Evolutionary conservation across 208 protist genomes (phyloP).

Genomic region (Vickermania ingenoplastis): DNA sequence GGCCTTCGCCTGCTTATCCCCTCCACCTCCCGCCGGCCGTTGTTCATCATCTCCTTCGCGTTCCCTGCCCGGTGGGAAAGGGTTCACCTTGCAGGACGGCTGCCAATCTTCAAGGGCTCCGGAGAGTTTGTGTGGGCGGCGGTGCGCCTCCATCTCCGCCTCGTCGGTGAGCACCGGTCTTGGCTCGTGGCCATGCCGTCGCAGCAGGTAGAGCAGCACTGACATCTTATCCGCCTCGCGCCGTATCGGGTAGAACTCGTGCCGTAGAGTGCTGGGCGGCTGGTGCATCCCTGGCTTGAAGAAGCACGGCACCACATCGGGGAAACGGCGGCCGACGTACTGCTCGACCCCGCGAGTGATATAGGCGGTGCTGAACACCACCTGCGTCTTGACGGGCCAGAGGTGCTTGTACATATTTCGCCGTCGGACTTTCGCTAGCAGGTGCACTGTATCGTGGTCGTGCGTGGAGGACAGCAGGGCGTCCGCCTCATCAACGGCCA

Average conservation of each 20-base stretch:
- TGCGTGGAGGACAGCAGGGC: constrained; percentile 60
- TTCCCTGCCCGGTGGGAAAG: too few species aligned
- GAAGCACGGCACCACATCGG: constrained; percentile 45
- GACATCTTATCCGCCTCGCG: constrained; percentile 59
- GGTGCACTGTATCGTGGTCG: constrained; percentile 67
- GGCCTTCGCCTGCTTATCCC: neutral
- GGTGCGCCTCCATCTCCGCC: constrained; percentile 28
- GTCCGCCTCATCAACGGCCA: constrained; percentile 83
- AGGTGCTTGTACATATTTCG: constrained; percentile 70
- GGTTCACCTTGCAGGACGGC: too few species aligned
- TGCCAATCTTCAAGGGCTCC: constrained; percentile 39
- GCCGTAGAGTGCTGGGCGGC: constrained; percentile 28
- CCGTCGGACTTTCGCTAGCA: constrained; percentile 66
- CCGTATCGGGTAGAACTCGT: constrained; percentile 55
- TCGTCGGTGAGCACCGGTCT: constrained; percentile 33
- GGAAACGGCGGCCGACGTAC: constrained; percentile 45
- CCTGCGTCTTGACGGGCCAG: constrained; percentile 80
- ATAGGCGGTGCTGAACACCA: constrained; percentile 63
- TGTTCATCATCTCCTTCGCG: neutral
- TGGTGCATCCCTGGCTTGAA: constrained; percentile 55
- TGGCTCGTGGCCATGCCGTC: constrained; percentile 48
- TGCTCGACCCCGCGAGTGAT: constrained; percentile 73
- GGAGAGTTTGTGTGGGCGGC: constrained; percentile 25
- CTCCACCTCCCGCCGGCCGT: neutral
- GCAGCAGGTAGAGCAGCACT: constrained; percentile 47